These are phyloP conservation scores for Coemansia erecta DNA, from an alignment of 192 early-diverging fungal species.

Conservation along the genomic window DNA sequence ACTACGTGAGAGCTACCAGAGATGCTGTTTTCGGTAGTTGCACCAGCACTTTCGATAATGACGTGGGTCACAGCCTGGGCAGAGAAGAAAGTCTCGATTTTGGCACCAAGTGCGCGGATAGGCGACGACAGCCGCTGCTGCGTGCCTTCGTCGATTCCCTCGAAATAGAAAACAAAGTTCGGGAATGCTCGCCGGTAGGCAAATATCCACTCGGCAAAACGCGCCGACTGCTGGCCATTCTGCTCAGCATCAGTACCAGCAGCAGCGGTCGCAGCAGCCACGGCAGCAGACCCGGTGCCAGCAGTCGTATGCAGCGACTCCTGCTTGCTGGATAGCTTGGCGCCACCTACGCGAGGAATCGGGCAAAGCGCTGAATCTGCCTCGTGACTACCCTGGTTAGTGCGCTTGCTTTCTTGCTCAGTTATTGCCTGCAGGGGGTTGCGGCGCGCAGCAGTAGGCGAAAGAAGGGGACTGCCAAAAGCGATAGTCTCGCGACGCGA, in stretches of 20 bases:
- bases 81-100: conserved; percentile 54
- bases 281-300: neutral
- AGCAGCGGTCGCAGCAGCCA: too few species aligned
- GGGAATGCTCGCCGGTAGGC: conserved; percentile 49
- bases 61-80: conserved; percentile 54
- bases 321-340: neutral
- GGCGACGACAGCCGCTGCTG: conserved; percentile 37
- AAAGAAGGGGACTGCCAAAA: conserved; percentile 12
- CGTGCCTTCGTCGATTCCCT: conserved; percentile 46
- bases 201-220: conserved; percentile 52
- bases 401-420: conserved; percentile 30
- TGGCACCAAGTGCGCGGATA: conserved; percentile 31
- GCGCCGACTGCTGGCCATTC: conserved; percentile 29
- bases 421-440: conserved; percentile 45
- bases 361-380: neutral
- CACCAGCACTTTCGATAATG: conserved; percentile 24
- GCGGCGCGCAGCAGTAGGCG: conserved; percentile 9
- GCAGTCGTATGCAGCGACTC: neutral
- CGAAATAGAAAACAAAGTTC: conserved; percentile 55
- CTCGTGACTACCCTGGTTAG: conserved; percentile 11
- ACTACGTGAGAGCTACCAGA: conserved; percentile 29
- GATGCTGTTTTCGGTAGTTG: conserved; percentile 14
- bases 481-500: conserved; percentile 16
- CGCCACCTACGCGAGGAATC: neutral
- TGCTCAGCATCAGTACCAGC: conserved; percentile 14